Base-by-base conservation (phyloP, 805 yeast species). In the Clavispora fructus region DNA sequence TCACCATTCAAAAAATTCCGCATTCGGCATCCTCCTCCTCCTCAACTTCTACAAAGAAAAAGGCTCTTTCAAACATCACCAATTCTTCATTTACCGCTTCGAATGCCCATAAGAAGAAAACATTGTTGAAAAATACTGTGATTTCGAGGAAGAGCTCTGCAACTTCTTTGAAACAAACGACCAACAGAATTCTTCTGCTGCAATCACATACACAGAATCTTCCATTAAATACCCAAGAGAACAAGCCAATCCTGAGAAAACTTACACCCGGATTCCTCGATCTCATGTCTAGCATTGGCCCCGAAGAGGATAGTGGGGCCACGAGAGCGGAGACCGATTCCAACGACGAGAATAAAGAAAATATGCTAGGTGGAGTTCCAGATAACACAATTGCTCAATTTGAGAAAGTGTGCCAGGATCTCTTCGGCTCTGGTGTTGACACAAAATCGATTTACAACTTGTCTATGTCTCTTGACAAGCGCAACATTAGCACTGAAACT, bases 81-180 rank as follows among this genome's bases (percentile, higher is more conserved):
- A 68, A 68, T 38, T 59, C 66, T 4, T 49, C 55, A 16, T 67
- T 69, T 52, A 63, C 62, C 26, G 75, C 73, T 4, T 70, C 75
- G 2, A 69, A 62, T 42, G 65, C 75, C 4, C 62, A 62, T 46
- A 68, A 64, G 47, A 69, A 64, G 56, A 65, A 61, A 45, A 55
- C 61, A 14, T 44, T 65, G 42, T 51, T 61, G 46, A 60, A 58
- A 33, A 61, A 57, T 28, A 44, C 50, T 11, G 58, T 58, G 11
- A 57, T 59, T 26, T 57, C 69, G 7, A 53, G 63, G 35, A 56
- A 53, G 6, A 42, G 57, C 12, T 56, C 64, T 9, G 48, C 60
- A 1, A 51, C 39, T 31, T 56, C 60, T 4, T 42, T 52, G 13
- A 43, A 35, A 16, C 37, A 40, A 40, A 42, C 38, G 6, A 41